Conservation (phyloP, 768 basidiomycete species). For the Serpula lacrymans region DNA sequence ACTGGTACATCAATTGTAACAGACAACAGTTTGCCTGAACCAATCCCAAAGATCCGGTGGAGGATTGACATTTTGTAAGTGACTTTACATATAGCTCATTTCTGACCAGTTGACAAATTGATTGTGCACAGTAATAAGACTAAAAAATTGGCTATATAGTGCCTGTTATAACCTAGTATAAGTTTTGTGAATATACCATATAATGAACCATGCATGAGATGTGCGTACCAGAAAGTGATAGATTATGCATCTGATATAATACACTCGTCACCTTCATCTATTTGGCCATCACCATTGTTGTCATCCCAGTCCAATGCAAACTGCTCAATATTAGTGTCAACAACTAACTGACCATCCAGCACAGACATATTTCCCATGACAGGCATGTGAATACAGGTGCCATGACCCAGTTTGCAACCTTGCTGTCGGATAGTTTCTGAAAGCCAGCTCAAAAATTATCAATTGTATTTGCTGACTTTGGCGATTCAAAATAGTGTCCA, state of each 20-base stretch:
- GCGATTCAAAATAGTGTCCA: constrained; percentile 15
- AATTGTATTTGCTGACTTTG: neutral
- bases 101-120: too few relatives aligned
- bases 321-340: constrained; percentile 1
- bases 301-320: neutral
- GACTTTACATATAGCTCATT: too few relatives aligned
- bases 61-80: too few relatives aligned
- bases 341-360: constrained; percentile 1
- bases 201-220: neutral
- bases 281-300: neutral
- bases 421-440: constrained; percentile 12
- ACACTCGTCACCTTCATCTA: neutral
- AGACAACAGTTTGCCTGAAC: too few relatives aligned
- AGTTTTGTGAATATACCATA: too few relatives aligned
- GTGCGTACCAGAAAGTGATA: neutral
- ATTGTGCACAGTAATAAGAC: too few relatives aligned
- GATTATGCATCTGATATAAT: too few relatives aligned
- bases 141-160: neutral
- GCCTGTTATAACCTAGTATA: too few relatives aligned
- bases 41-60: too few relatives aligned
- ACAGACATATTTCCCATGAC: constrained; percentile 3
- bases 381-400: neutral
- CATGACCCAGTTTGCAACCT: constrained; percentile 3
- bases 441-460: constrained; percentile 12
- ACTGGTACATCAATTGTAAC: too few relatives aligned